Evolutionary conservation across 2,329 filamentous ascomycete genomes (phyloP).

Genomic region (Aphanocladium album): DNA sequence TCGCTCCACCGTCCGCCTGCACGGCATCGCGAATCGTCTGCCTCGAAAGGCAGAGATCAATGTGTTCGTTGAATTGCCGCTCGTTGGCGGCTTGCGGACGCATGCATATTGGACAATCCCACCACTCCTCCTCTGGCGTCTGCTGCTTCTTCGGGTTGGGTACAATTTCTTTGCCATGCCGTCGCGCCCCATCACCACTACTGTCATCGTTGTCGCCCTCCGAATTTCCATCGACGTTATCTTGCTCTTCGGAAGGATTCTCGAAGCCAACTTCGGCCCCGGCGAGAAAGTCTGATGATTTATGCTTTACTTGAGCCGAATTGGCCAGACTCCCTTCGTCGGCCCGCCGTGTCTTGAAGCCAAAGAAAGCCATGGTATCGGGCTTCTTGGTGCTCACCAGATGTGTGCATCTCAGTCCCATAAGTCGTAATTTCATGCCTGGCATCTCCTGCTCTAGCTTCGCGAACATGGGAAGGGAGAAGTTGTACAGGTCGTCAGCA

Average conservation of each 20-base stretch:
- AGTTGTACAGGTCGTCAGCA: conserved; percentile 79
- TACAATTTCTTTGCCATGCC: conserved; percentile 48
- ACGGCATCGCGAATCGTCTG: conserved; percentile 82
- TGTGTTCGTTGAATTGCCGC: conserved; percentile 78
- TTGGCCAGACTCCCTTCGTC: conserved; percentile 7
- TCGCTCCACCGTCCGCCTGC: conserved; percentile 40
- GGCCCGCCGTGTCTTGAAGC: conserved; percentile 40
- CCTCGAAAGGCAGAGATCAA: conserved; percentile 84
- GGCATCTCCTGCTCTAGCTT: conserved; percentile 83
- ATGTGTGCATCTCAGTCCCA: conserved; percentile 85
- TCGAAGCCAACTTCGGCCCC: conserved; percentile 8
- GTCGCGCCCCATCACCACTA: conserved; percentile 40
- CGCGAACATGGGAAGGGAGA: conserved; percentile 72
- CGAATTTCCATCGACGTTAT: background rate
- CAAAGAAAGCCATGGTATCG: conserved; percentile 75
- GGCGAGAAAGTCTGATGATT: conserved; percentile 8
- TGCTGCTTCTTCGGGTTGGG: conserved; percentile 37
- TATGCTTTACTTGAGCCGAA: conserved; percentile 1
- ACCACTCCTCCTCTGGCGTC: conserved; percentile 47
- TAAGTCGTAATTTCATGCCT: conserved; percentile 71
- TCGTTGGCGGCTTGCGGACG: conserved; percentile 72
- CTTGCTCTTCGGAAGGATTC: background rate
- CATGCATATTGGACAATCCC: conserved; percentile 87
- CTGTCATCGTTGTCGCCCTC: background rate
- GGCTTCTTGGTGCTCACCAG: conserved; percentile 80